phyloP scores from a whole-genome alignment of 1,139 yeast genomes.

The Yamadazyma diospyri region DNA sequence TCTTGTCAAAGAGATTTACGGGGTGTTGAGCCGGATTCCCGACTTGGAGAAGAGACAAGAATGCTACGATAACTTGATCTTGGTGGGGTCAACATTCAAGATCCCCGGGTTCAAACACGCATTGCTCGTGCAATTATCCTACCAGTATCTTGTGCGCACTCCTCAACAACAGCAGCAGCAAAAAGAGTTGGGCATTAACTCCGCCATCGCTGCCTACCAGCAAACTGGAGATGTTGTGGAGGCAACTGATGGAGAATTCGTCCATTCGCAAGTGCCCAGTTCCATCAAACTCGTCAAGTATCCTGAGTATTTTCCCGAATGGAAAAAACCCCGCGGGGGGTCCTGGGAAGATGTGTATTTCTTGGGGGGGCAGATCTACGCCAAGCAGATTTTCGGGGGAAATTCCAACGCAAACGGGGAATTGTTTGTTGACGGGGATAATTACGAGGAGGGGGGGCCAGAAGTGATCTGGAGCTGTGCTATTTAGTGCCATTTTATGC shows the following conservation, averaged over 20 bases:
- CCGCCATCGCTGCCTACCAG: slow-evolving; percentile 44
- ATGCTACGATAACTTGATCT: slow-evolving; percentile 78
- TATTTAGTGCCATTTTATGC: too few relatives aligned
- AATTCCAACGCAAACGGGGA: slow-evolving; percentile 60
- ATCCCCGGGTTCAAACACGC: slow-evolving; percentile 79
- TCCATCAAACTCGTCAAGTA: slow-evolving; percentile 63
- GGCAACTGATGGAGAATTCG: slow-evolving; percentile 24
- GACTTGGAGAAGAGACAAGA: slow-evolving; percentile 76
- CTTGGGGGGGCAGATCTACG: slow-evolving; percentile 83
- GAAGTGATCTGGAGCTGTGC: slow-evolving; percentile 52
- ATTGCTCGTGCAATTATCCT: slow-evolving; percentile 54
- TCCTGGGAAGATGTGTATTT: slow-evolving; percentile 68
- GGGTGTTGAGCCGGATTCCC: slow-evolving; percentile 51
- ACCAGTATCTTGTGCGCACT: slow-evolving; percentile 50
- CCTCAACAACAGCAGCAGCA: slow-evolving; percentile 28
- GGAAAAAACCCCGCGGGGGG: slow-evolving; percentile 79
- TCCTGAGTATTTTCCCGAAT: slow-evolving; percentile 93
- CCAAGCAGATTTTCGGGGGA: slow-evolving; percentile 74
- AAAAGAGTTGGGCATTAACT: slow-evolving; percentile 31
- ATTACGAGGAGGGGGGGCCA: slow-evolving; percentile 82
- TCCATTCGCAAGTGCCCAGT: slow-evolving; percentile 67
- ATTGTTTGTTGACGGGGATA: slow-evolving; percentile 65
- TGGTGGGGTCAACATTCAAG: slow-evolving; percentile 72
- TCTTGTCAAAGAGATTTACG: slow-evolving; percentile 54
- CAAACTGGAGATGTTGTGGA: slow-evolving; percentile 35